Conservation (phyloP, 116 monocot species). For the Phalaenopsis hybrid region DNA sequence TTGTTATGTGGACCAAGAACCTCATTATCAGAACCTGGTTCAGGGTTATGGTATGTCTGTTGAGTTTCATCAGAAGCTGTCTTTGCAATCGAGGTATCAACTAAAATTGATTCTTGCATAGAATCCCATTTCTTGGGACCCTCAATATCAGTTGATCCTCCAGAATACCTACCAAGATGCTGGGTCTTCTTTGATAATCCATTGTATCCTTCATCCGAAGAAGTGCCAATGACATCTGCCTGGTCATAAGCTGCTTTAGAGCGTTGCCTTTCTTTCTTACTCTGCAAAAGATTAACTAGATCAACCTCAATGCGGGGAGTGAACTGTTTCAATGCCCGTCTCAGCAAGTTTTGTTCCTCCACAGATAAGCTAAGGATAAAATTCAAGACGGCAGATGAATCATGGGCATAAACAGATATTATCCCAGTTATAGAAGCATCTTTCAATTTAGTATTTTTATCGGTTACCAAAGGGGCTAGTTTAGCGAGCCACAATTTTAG, state of each 20-base stretch:
- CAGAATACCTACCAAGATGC: conserved; percentile 62
- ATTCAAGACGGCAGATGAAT: conserved; percentile 79
- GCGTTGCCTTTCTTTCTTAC: conserved; percentile 85
- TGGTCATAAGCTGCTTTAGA: conserved; percentile 79
- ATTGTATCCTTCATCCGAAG: conserved; percentile 75
- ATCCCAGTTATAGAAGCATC: conserved; percentile 88
- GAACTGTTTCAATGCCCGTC: conserved; percentile 85
- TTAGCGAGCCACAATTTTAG: conserved; percentile 96
- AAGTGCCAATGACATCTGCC: conserved; percentile 78
- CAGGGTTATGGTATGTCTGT: conserved; percentile 31
- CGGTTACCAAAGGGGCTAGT: conserved; percentile 75
- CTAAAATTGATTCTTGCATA: conserved; percentile 44
- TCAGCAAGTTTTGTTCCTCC: conserved; percentile 76
- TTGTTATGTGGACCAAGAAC: conserved; percentile 22
- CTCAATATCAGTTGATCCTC: conserved; percentile 70
- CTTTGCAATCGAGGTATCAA: conserved; percentile 30
- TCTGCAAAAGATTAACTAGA: conserved; percentile 82
- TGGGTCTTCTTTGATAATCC: conserved; percentile 63
- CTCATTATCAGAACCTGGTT: conserved; percentile 32
- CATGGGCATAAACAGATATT: conserved; percentile 81
- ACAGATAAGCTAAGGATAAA: conserved; percentile 76
- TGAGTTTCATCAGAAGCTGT: conserved; percentile 39
- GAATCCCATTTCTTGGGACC: conserved; percentile 58
- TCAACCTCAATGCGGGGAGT: conserved; percentile 99
- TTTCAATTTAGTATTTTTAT: conserved; percentile 94